Base-by-base conservation (phyloP, 2,329 filamentous ascomycete genomes). In the Fusarium sarcochroum region DNA sequence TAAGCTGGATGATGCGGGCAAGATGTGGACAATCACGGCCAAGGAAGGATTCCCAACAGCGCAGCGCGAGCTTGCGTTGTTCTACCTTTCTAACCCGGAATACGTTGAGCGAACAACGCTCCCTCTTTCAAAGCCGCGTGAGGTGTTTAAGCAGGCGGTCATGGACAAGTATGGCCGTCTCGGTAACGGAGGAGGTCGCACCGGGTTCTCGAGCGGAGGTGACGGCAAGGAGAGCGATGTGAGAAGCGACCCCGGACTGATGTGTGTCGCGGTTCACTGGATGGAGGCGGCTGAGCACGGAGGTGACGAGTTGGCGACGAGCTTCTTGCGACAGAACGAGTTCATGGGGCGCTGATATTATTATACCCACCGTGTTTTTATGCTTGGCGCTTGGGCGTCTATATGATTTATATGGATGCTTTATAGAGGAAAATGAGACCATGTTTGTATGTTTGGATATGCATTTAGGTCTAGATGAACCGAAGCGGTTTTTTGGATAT, bases 231-330 rank as follows among this genome's bases (percentile, higher is more conserved):
- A 83, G 47, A 82, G 81, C 18, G 79, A 87, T 61, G 84, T 87
- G 35, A 79, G 93, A 70, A 94, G 90, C 62, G 93, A 98, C 77
- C 93, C 93, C 3, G 91, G 91, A 54, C 89, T 94, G 41, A 96
- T 98, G 92, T 98, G 94, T 74, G 89, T 97, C 58, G 95, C 95
- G 11, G 90, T 97, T 80, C 95, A 98, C 83, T 98, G 95, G 94
- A 98, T 98, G 94, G 93, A 95, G 81, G 85, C 93, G 69, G 94
- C 93, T 37, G 92, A 93, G 72, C 87, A 87, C 55, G 94, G 94
- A n/a, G 94, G 94, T 2, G 95, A 98, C 77, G 88, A 91, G 75
- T 83, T 97, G 71, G 95, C 95, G 20, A 90, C 89, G 76, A 91
- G 91, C 77, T 94, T 95, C 80, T 82, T 98, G 78, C 87, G 90